Percentiles rank a stretch among this genome's conserved stretches.
These are phyloP conservation scores for Quercus wislizeni DNA, from an alignment of 306 rosid genomes.

Conservation along the genomic window DNA sequence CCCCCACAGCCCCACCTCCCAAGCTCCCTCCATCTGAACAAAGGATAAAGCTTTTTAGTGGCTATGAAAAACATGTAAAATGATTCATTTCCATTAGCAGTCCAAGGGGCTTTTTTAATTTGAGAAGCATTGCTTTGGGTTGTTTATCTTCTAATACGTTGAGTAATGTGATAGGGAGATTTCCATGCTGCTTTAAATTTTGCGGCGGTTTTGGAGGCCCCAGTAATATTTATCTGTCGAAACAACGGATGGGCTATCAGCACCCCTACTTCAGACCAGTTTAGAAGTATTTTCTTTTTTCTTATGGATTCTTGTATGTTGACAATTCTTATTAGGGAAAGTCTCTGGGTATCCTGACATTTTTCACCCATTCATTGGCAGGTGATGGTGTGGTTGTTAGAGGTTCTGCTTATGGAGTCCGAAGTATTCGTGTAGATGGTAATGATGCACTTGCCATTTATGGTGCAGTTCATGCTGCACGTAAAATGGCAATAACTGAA, in stretches of 20 bases:
- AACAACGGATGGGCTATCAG: constrained; percentile 99
- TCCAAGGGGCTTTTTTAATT: not conserved
- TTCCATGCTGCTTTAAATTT: constrained; percentile 92
- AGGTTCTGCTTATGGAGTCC: constrained; percentile 82
- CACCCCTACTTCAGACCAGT: constrained; percentile 91
- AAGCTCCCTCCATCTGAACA: too few species aligned
- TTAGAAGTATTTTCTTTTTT: constrained; percentile 58
- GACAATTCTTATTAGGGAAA: not conserved
- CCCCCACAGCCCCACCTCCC: too few species aligned
- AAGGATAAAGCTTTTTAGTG: not conserved
- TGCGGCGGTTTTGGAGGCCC: constrained; percentile 89
- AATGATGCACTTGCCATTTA: constrained; percentile 86
- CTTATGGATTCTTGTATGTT: constrained; percentile 13
- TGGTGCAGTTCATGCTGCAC: constrained; percentile 73
- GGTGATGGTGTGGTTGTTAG: constrained; percentile 88
- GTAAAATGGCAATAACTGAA: constrained; percentile 76
- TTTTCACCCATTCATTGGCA: constrained; percentile 27
- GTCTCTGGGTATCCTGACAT: constrained; percentile 21
- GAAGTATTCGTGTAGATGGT: constrained; percentile 90
- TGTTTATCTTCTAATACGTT: constrained; percentile 15
- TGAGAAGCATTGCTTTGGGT: not conserved
- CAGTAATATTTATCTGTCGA: constrained; percentile 87
- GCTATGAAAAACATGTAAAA: not conserved
- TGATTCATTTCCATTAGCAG: constrained; percentile 4
- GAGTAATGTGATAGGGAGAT: constrained; percentile 69